Evolutionary conservation across 192 early-diverging fungal species (phyloP).

Genomic region (Umbelopsis ramanniana): DNA sequence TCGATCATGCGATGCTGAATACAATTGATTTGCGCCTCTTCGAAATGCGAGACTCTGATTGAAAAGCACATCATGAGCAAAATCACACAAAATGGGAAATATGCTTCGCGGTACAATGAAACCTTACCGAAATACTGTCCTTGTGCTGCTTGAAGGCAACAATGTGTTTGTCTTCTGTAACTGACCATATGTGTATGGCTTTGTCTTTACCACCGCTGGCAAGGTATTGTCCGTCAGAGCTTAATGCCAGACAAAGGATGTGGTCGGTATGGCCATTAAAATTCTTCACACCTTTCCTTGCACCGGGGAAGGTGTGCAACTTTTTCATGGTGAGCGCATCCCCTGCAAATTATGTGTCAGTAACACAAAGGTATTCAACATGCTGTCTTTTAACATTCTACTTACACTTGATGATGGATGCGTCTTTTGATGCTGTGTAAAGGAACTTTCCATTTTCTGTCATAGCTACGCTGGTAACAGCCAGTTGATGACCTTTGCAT

Average conservation of each 20-base stretch:
- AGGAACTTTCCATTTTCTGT: constrained; percentile 67
- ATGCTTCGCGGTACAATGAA: background rate
- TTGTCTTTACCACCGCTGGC: constrained; percentile 91
- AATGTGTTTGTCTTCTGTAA: constrained; percentile 73
- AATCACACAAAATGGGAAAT: background rate
- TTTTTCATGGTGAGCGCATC: constrained; percentile 70
- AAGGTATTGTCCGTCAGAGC: constrained; percentile 69
- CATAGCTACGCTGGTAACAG: constrained; percentile 84
- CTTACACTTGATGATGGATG: constrained; percentile 86
- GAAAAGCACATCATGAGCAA: background rate
- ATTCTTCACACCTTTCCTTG: constrained; percentile 67
- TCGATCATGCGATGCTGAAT: constrained; percentile 88
- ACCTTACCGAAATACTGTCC: constrained; percentile 78
- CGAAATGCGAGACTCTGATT: constrained; percentile 81
- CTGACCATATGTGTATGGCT: constrained; percentile 91
- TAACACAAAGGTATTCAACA: background rate
- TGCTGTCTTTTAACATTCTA: background rate
- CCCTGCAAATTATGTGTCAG: constrained; percentile 45
- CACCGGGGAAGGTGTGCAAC: constrained; percentile 72
- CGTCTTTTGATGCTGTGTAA: constrained; percentile 93
- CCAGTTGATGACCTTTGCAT: constrained; percentile 67
- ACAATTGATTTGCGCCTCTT: constrained; percentile 79
- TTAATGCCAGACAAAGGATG: constrained; percentile 73
- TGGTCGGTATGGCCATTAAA: constrained; percentile 76
- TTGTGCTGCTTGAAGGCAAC: constrained; percentile 87